Base-by-base conservation (phyloP, 495 filamentous ascomycete species). In the Hyaloscypha hepaticicola region DNA sequence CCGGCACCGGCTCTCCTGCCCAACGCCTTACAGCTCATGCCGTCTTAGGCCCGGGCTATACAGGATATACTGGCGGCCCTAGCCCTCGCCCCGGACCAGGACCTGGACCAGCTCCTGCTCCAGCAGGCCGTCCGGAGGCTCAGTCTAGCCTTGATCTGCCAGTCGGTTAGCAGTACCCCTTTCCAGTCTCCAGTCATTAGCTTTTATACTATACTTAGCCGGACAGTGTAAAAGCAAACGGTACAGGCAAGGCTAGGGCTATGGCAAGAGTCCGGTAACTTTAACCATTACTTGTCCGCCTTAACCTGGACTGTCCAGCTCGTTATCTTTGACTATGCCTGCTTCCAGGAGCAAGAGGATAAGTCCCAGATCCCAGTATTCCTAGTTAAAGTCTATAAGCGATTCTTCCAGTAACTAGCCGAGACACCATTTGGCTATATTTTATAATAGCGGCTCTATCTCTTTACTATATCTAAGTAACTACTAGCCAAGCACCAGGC, bases 391-490 rank as follows among this genome's bases (percentile, higher is more conserved):
- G 61, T 66, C 58, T 66, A 22, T 51, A 51, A 66, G 58, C 49
- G 49, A 21, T 61, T 61, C 64, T 66, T 66, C 41, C 50, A 66
- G 50, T 50, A 66, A 51, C 52, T 66, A 27, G 64, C 64, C 16
- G 27, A 66, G 64, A 66, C 59, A 8, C 58, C 34, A 31, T 66
- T 66, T 58, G 41, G 52, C 16, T 31, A 66, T 29, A 66, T 66
- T 31, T 50, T 66, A 33, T 55, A 66, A 33, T 66, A 38, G 59
- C 29, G 64, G 48, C 57, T 66, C 12, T 66, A 66, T 48, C 41
- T 66, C 0, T 66, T 66, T 50, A 52, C n/a, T n/a, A 66, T 6
- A 12, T 33, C 12, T 7, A 12, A 3, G 12, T 7, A 33, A 12
- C 31, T 33, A 3, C 2, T 62, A 57, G 21, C 51, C 3, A 66